phyloP scores from a whole-genome alignment of 2,329 filamentous ascomycete genomes.

The Diaporthe sp. region DNA sequence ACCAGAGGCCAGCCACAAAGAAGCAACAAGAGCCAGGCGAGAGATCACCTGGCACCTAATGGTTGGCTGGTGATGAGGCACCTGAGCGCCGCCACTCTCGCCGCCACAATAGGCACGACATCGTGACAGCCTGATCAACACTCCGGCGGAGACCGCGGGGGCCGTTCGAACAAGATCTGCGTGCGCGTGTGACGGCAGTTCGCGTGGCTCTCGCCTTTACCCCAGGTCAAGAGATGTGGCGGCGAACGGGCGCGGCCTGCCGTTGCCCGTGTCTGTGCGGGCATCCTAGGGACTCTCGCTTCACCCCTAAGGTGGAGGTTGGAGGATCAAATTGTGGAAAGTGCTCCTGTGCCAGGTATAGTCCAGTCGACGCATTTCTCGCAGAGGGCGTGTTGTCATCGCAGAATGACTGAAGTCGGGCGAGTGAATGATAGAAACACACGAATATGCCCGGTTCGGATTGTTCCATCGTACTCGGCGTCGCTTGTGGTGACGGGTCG shows the following conservation, averaged over 20 bases:
- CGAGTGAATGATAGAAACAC: not conserved
- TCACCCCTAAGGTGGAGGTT: not conserved
- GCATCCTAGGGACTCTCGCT: not conserved
- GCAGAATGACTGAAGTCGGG: not conserved
- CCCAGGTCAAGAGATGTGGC: not conserved
- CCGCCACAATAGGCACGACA: not conserved
- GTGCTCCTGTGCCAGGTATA: not conserved
- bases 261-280: constrained; percentile 14
- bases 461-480: not conserved
- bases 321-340: not conserved
- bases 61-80: not conserved
- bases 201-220: not conserved
- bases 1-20: not conserved
- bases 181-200: not conserved
- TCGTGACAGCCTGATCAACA: not conserved
- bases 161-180: not conserved
- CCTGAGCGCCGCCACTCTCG: not conserved
- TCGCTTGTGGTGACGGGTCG: not conserved
- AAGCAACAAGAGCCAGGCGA: not conserved
- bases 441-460: too few species aligned
- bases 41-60: not conserved
- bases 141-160: not conserved
- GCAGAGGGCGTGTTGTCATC: not conserved
- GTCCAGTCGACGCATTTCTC: too few species aligned
- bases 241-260: constrained; percentile 16